Evolutionary conservation across 148 eudicot genomes (phyloP), one percentile per base, ranked within the genome.

Genomic region (Fagopyrum tataricum): DNA sequence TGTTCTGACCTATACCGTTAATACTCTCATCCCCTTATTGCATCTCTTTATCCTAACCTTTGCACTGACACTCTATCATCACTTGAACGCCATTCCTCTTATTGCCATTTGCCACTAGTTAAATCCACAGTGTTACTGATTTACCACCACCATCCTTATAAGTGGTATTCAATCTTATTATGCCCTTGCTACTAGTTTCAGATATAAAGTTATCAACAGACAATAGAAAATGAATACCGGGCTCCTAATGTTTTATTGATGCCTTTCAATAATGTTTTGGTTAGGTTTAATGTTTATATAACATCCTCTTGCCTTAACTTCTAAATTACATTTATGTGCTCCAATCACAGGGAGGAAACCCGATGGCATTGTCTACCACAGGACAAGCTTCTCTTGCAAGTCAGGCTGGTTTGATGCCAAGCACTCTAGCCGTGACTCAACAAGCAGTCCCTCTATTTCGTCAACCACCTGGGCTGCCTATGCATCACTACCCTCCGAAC

Each of bases 401-500:
- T 80, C 98, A 88, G 79, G 79, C 90, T 71, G 96, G 91, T 52
- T 79, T 88, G 10, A 82, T 90, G 85, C 96, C 83, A 74, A 86
- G 76, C 79, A 82, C 96, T n/a, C 76, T 88, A 66, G 72, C 86
- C 20, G 76, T 83, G 42, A 80, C 87, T 51, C 98, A 92, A 74
- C 96, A 88, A 77, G 84, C 88, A 47, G 77, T 87, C 73, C 87
- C 93, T 18, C 78, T 88, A 48, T 90, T 87, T 72, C 84, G 96
- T 55, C 98, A 87, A 66, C 96, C 96, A 73, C 52, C 87, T 73
- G 96, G 93, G 79, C 66, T 92, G 72, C 96, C 87, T 61, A 75
- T 92, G 44, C 86, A 96, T 52, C 98, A 88, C 72, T 92, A 88
- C 68, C 89, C 95, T 43, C 87, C 89, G 66, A 88, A 85, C 72